These are phyloP conservation scores for Aspergillus alliaceus DNA, from an alignment of 2,329 filamentous ascomycete species.

Conservation along the genomic window DNA sequence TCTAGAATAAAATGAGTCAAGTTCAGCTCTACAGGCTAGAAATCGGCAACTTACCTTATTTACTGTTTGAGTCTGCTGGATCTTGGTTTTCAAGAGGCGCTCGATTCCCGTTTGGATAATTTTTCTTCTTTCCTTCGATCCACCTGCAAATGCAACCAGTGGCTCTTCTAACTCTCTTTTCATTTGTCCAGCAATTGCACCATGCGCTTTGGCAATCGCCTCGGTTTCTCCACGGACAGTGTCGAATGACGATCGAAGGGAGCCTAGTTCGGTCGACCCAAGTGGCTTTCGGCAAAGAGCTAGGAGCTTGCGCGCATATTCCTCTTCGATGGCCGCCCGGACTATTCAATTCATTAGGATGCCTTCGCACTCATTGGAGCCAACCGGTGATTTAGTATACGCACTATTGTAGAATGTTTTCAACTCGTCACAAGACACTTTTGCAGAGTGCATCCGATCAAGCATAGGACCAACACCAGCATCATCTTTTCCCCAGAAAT, in stretches of 20 bases:
- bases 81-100: slow-evolving; percentile 89
- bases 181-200: slow-evolving; percentile 89
- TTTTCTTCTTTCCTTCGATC: slow-evolving; percentile 94
- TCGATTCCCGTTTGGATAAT: slow-evolving; percentile 94
- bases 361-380: not conserved
- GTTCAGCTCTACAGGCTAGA: not conserved
- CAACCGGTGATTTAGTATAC: slow-evolving; percentile 20
- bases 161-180: slow-evolving; percentile 95
- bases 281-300: slow-evolving; percentile 84
- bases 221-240: slow-evolving; percentile 86
- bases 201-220: slow-evolving; percentile 89
- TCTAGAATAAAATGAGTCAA: slow-evolving; percentile 48
- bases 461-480: slow-evolving; percentile 89
- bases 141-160: slow-evolving; percentile 83
- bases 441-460: slow-evolving; percentile 91
- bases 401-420: slow-evolving; percentile 84
- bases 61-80: slow-evolving; percentile 83
- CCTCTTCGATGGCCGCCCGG: slow-evolving; percentile 91
- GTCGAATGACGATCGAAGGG: slow-evolving; percentile 80
- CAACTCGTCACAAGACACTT: slow-evolving; percentile 91
- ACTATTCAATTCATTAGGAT: slow-evolving; percentile 50
- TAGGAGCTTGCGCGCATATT: slow-evolving; percentile 87
- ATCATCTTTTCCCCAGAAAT: slow-evolving; percentile 99
- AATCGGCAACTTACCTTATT: slow-evolving; percentile 69
- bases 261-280: slow-evolving; percentile 83